Conservation (phyloP, 139 green algal genomes). For the Haematococcus lacustris region DNA sequence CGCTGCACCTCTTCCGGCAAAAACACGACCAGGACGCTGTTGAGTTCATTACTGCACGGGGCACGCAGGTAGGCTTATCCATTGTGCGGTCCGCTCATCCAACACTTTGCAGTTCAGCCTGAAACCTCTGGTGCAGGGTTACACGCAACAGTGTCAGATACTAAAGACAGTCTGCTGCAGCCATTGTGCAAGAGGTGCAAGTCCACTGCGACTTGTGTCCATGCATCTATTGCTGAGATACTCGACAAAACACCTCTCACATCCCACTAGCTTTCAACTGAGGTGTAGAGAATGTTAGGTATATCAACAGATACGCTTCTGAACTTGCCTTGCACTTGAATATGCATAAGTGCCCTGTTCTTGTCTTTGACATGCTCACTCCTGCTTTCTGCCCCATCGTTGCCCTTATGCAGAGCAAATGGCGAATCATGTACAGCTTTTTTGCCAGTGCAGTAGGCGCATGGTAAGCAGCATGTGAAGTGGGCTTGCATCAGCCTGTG, state of each 20-base stretch:
- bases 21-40: conserved; percentile 24
- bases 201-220: no score
- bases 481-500: background rate
- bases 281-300: no score
- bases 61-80: background rate
- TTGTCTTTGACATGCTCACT: no score
- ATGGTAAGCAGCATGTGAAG: conserved; percentile 12
- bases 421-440: conserved; percentile 59
- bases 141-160: background rate
- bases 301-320: no score
- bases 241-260: no score
- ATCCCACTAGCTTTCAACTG: no score
- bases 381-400: background rate
- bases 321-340: no score
- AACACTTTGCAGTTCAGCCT: background rate
- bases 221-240: no score
- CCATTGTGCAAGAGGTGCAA: no score
- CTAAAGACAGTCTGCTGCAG: no score
- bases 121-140: no score
- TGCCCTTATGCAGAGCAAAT: conserved; percentile 12
- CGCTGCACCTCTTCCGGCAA: background rate
- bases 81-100: background rate
- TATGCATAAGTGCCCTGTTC: no score
- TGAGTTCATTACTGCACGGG: conserved; percentile 54
- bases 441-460: conserved; percentile 61